phyloP scores from a whole-genome alignment of 768 basidiomycete genomes.

The Boletus speciosus region DNA sequence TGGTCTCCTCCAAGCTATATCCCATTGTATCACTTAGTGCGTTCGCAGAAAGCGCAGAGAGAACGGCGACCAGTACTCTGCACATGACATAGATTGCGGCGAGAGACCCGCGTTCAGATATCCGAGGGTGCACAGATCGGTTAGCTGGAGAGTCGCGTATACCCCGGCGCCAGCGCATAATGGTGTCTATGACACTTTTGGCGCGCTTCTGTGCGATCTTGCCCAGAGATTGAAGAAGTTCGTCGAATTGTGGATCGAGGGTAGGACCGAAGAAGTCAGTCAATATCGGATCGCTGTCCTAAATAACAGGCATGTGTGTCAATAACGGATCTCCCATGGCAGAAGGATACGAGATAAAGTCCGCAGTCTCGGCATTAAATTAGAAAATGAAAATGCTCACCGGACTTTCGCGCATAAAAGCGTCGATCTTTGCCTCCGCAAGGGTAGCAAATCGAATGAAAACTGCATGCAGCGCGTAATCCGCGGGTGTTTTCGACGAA shows the following conservation, averaged over 20 bases:
- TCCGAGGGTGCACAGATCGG: conserved; percentile 29
- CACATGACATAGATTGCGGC: conserved; percentile 90
- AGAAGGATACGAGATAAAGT: background rate
- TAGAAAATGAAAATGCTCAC: conserved; percentile 41
- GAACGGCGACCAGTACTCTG: conserved; percentile 74
- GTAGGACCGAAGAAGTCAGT: conserved; percentile 65
- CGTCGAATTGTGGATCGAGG: conserved; percentile 77
- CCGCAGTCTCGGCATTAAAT: background rate
- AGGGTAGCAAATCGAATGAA: conserved; percentile 82
- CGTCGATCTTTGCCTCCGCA: conserved; percentile 77
- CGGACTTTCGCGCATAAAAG: conserved; percentile 62
- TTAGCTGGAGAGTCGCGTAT: conserved; percentile 59
- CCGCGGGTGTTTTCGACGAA: conserved; percentile 79
- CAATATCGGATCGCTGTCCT: conserved; percentile 72
- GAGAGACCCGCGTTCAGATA: conserved; percentile 67
- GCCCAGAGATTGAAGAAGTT: conserved; percentile 78
- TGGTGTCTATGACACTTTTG: conserved; percentile 79
- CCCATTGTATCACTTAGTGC: conserved; percentile 76
- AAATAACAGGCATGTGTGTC: conserved; percentile 1
- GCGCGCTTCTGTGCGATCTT: conserved; percentile 83
- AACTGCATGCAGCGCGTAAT: conserved; percentile 84
- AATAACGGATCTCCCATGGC: background rate
- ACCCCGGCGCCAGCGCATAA: conserved; percentile 81
- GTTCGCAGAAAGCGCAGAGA: conserved; percentile 71
- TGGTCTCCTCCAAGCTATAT: conserved; percentile 79